Evolutionary conservation across 805 yeast genomes (phyloP), one percentile per base, ranked within the genome.

Genomic region (Kuraishia floccosa): DNA sequence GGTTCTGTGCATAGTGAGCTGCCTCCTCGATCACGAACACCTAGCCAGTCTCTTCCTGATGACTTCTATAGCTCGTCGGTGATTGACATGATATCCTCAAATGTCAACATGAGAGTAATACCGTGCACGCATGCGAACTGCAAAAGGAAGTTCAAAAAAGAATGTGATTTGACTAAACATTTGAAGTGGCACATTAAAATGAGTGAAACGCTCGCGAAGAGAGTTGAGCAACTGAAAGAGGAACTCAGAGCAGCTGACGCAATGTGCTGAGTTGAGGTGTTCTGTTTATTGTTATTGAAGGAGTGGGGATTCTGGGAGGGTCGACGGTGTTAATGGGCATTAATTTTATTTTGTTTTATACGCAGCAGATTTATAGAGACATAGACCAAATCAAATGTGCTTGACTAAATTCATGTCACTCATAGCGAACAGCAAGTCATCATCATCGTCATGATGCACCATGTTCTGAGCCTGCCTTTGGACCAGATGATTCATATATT

Each of bases 381-480:
- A n/a, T n/a, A n/a, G n/a, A n/a, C n/a, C n/a, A n/a, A n/a, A n/a
- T n/a, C n/a, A n/a, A n/a, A n/a, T n/a, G n/a, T n/a, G n/a, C n/a
- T n/a, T n/a, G n/a, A n/a, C 52, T 11, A 67, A 45, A 43, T 68
- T 72, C 83, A 77, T 76, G 43, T 77, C 85, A 46, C 84, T 77
- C 85, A 76, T 76, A 15, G 81, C 68, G 49, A 76, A 76, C 28
- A 76, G 52, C 35, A 78, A 53, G 31, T 76, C 83, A 38, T 76
- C 84, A 33, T 76, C 83, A 16, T 72, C 80, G 20, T 72, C 77
- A 24, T 66, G 72, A 29, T 26, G n/a, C 13, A 16, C 38, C 13
- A 21, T 15, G 17, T 21, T 20, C 17, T 32, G 27, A 17, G 25
- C 24, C 28, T 30, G 18, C 6, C 23, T 16, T 4, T 35, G 34